Evolutionary conservation across 1,139 yeast genomes (phyloP).

Genomic region (Magnusiomyces fungicola): DNA sequence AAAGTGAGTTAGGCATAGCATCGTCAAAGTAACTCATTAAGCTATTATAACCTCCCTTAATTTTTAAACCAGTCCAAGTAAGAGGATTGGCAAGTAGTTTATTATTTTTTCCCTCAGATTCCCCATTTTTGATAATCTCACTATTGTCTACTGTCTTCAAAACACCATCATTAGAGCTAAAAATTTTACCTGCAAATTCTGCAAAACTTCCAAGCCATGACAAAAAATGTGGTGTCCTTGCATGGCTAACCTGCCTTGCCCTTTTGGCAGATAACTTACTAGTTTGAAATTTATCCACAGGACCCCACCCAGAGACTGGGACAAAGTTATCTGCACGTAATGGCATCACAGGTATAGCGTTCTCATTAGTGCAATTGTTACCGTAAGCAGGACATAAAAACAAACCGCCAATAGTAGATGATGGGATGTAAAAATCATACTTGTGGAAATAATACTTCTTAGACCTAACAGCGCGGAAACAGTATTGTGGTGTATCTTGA

Average conservation of each 20-base stretch:
- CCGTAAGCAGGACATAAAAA: constrained; percentile 43
- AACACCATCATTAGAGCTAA: neutral
- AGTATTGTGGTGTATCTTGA: constrained; percentile 25
- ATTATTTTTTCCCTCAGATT: neutral
- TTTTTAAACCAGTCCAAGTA: neutral
- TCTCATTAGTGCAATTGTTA: constrained; percentile 27
- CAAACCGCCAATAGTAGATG: constrained; percentile 59
- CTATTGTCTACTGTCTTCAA: neutral
- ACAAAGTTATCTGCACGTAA: constrained; percentile 52
- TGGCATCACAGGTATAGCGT: constrained; percentile 47
- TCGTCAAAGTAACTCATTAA: constrained; percentile 3
- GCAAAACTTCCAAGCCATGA: neutral
- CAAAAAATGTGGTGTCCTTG: neutral
- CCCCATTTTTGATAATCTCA: constrained; percentile 19
- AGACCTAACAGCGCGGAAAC: constrained; percentile 58
- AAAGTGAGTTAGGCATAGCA: constrained; percentile 16
- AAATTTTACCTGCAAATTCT: neutral
- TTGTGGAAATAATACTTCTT: constrained; percentile 49
- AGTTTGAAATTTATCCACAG: neutral
- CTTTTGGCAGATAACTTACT: constrained; percentile 4
- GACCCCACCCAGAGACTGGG: constrained; percentile 32
- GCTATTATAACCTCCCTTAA: neutral
- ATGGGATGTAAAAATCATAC: constrained; percentile 48
- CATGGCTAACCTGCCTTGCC: neutral
- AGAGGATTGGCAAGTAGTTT: neutral